Evolutionary conservation across 768 basidiomycete species (phyloP).

Genomic region (Boletus rubescentipes): DNA sequence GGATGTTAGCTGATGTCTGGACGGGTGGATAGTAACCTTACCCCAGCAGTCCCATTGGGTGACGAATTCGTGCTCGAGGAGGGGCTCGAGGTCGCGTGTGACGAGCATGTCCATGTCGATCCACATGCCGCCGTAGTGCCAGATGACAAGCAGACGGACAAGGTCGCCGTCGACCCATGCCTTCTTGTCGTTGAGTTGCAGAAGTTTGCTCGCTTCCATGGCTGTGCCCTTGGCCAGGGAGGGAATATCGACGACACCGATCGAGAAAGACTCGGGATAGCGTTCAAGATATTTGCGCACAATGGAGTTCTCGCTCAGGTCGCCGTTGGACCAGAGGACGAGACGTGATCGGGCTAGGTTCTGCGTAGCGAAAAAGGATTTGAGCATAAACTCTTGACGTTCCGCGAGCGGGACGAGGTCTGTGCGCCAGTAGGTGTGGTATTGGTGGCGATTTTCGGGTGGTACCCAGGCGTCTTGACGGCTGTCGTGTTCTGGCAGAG

Average conservation of each 20-base stretch:
- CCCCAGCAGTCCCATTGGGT: conserved; percentile 99
- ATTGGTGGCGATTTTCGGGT: conserved; percentile 55
- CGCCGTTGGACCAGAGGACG: conserved; percentile 91
- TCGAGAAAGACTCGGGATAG: conserved; percentile 70
- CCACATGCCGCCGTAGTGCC: conserved; percentile 93
- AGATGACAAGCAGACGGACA: conserved; percentile 81
- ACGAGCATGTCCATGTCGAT: conserved; percentile 96
- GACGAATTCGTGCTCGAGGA: conserved; percentile 93
- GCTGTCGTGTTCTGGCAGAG: conserved; percentile 18
- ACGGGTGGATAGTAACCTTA: conserved; percentile 32
- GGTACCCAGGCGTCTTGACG: conserved; percentile 21
- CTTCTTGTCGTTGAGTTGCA: conserved; percentile 65
- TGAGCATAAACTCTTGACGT: conserved; percentile 87
- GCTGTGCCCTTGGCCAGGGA: conserved; percentile 72
- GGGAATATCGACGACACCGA: conserved; percentile 67
- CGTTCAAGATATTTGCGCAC: conserved; percentile 57
- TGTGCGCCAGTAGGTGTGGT: conserved; percentile 92
- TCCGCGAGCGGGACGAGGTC: conserved; percentile 78
- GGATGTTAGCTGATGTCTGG: conserved; percentile 5
- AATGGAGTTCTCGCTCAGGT: conserved; percentile 54
- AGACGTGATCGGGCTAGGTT: conserved; percentile 62
- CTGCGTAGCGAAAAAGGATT: conserved; percentile 93
- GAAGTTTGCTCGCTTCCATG: conserved; percentile 59
- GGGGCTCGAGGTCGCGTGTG: conserved; percentile 80
- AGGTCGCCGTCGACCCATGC: conserved; percentile 97